A percentile compares a stretch with the other conserved stretches of the same genome.
Evolutionary conservation across 192 early-diverging fungal genomes (phyloP).

Genomic region (Coemansia sp.): DNA sequence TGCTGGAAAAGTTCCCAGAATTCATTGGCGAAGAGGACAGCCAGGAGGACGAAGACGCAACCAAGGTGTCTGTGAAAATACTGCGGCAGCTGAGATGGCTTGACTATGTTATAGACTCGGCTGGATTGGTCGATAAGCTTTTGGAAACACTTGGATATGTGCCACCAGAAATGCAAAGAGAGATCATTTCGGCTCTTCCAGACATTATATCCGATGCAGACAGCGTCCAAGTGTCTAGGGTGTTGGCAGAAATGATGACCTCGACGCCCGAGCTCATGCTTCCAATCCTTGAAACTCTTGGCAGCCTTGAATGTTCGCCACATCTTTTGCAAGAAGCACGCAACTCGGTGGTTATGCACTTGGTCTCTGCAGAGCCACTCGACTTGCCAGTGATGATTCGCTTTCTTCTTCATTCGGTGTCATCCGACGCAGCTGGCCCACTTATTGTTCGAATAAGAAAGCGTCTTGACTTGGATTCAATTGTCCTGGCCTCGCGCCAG

Average conservation of each 20-base stretch:
- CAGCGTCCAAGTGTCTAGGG: slow-evolving; percentile 61
- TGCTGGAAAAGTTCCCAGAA: slow-evolving; percentile 66
- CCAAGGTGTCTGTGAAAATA: slow-evolving; percentile 59
- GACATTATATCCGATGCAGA: slow-evolving; percentile 75
- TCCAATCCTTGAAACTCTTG: slow-evolving; percentile 69
- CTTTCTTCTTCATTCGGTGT: slow-evolving; percentile 68
- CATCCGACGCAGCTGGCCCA: slow-evolving; percentile 33
- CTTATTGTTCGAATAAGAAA: slow-evolving; percentile 53
- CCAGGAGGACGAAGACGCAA: slow-evolving; percentile 18
- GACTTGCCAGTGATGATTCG: slow-evolving; percentile 72
- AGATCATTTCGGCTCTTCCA: slow-evolving; percentile 71
- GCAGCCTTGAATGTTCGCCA: slow-evolving; percentile 59
- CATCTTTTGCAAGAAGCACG: slow-evolving; percentile 51
- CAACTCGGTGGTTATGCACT: slow-evolving; percentile 59
- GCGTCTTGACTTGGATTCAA: slow-evolving; percentile 65
- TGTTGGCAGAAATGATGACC: slow-evolving; percentile 62
- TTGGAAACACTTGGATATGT: slow-evolving; percentile 67
- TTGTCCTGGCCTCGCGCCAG: slow-evolving; percentile 44
- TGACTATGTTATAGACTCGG: slow-evolving; percentile 68
- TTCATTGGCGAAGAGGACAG: slow-evolving; percentile 56
- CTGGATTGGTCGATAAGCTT: slow-evolving; percentile 60
- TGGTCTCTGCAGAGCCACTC: slow-evolving; percentile 67
- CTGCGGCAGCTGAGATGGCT: slow-evolving; percentile 76
- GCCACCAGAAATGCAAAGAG: slow-evolving; percentile 66
- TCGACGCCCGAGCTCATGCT: slow-evolving; percentile 61